Base-by-base conservation (phyloP, 768 basidiomycete species). In the Suillus fuscotomentosus region DNA sequence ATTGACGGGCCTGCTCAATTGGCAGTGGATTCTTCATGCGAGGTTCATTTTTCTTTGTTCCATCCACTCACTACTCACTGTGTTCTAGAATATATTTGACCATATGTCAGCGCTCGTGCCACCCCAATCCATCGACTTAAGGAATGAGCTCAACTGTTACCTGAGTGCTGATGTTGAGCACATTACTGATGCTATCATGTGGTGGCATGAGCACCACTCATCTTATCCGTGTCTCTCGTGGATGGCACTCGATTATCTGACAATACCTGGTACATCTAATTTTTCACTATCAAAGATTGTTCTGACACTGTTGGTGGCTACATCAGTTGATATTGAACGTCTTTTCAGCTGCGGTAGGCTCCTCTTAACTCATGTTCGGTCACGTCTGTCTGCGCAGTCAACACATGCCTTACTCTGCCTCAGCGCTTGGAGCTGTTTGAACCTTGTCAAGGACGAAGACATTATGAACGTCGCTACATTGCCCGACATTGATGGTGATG, bases 221-320 rank as follows among this genome's bases (percentile, higher is more conserved):
- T 63, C 66, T 1, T 80, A 70, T 65, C 78, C 77, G 5, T 51
- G 60, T 5, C 73, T 80, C 0, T 75, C 72, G 0, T 64, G 70
- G 0, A 78, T 81, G 78, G 79, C 74, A 8, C 54, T 76, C 0
- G 73, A 79, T 55, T 78, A 79, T 43, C 67, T 76, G 1, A 66
- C 62, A 11, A 74, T 78, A 43, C 76, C 73, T 3, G 72, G 75
- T 76, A 62, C n/a, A 68, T 73, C 56, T 14, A 63, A 63, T 1
- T 64, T 69, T 0, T 60, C 60, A 47, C 66, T 70, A 5, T 54
- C 65, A 36, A 43, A 60, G 1, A 45, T 67, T 14, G 63, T 64
- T n/a, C 41, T 71, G 54, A 70, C 67, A 51, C 27, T 31, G n/a
- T 48, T 48, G 11, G 20, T 51, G 63, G 66, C 65, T n/a, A 68